phyloP scores from a whole-genome alignment of 805 yeast species.

The Brettanomyces anomalus region DNA sequence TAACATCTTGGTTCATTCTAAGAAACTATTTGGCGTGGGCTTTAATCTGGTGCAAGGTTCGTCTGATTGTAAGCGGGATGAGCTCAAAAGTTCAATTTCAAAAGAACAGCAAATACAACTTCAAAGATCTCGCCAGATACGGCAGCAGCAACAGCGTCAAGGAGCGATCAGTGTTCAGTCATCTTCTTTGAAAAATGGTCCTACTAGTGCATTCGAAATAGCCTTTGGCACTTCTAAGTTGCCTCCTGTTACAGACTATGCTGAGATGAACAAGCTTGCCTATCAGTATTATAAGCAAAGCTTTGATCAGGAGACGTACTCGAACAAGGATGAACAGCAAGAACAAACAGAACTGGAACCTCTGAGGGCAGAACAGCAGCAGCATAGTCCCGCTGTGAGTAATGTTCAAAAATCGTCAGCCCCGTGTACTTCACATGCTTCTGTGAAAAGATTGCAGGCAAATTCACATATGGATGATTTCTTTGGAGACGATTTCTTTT shows the following conservation, averaged over 20 bases:
- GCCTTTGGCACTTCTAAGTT: conserved; percentile 28
- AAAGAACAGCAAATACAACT: background rate
- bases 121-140: conserved; percentile 5
- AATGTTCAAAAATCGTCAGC: background rate
- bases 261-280: conserved; percentile 3
- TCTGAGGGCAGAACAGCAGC: background rate
- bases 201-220: conserved; percentile 25
- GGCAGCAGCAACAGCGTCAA: conserved; percentile 9
- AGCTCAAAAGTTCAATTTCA: background rate
- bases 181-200: conserved; percentile 7
- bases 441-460: background rate
- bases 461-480: conserved; percentile 18
- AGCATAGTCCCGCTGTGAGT: background rate
- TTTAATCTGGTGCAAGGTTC: conserved; percentile 17
- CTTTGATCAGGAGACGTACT: background rate
- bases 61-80: background rate
- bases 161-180: conserved; percentile 3
- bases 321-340: background rate
- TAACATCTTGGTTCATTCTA: conserved; percentile 26
- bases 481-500: conserved; percentile 25
- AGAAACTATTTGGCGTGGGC: conserved; percentile 25
- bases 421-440: background rate
- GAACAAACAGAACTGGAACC: background rate
- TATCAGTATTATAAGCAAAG: background rate
- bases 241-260: conserved; percentile 28